Percentiles rank a stretch among this genome's conserved stretches.
phyloP scores from a whole-genome alignment of 495 filamentous ascomycete species.

The Tuber calosporum region DNA sequence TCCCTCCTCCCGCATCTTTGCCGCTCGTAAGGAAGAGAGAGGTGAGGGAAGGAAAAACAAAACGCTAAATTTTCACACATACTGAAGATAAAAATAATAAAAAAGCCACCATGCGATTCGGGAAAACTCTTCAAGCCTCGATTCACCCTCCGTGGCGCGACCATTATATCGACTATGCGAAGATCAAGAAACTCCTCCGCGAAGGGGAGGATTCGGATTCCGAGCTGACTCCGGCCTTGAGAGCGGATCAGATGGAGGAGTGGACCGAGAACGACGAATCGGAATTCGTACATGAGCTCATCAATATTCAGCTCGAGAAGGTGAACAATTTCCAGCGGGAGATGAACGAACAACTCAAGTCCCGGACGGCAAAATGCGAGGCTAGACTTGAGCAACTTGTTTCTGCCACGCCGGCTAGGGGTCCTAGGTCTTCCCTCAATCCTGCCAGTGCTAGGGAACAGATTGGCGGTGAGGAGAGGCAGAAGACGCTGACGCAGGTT shows the following conservation, averaged over 20 bases:
- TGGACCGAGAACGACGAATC: slow-evolving; percentile 98
- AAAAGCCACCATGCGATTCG: slow-evolving; percentile 70
- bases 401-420: slow-evolving; percentile 16
- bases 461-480: slow-evolving; percentile 46
- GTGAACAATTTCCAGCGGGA: slow-evolving; percentile 81
- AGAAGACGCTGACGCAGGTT: slow-evolving; percentile 57
- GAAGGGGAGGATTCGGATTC: slow-evolving; percentile 57
- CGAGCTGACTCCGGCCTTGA: slow-evolving; percentile 20
- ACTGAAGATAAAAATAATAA: background rate
- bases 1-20: background rate
- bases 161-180: slow-evolving; percentile 89
- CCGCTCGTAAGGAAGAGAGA: background rate
- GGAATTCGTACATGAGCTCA: slow-evolving; percentile 83
- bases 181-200: slow-evolving; percentile 78
- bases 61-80: background rate
- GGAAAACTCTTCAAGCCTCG: slow-evolving; percentile 69
- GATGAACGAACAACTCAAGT: slow-evolving; percentile 59
- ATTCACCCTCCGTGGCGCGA: slow-evolving; percentile 84
- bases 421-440: background rate
- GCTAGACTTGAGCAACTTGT: slow-evolving; percentile 49
- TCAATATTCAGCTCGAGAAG: slow-evolving; percentile 92
- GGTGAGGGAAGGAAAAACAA: background rate
- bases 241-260: slow-evolving; percentile 46
- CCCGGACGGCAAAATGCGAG: slow-evolving; percentile 49
- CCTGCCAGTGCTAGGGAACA: slow-evolving; percentile 10